Evolutionary conservation across 345 rosid species (phyloP).

Genomic region (Corymbia maculata): DNA sequence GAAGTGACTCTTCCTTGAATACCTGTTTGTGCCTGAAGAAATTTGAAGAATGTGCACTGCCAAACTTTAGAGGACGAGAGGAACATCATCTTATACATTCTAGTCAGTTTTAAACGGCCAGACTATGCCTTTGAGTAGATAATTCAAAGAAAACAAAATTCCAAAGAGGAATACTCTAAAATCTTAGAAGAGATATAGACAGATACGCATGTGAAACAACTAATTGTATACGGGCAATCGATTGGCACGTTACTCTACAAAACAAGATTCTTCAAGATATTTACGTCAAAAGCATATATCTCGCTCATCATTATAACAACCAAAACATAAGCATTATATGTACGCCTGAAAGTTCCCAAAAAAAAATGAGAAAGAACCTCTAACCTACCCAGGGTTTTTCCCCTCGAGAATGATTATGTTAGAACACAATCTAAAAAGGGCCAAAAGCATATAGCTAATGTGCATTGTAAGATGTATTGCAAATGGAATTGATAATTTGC

Average conservation of each 20-base stretch:
- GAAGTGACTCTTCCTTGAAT: background rate
- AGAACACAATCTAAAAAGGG: background rate
- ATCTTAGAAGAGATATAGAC: background rate
- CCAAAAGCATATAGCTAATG: background rate
- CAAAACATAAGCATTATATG: background rate
- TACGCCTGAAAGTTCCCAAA: background rate
- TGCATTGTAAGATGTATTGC: background rate
- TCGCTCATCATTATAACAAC: background rate
- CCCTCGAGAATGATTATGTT: background rate
- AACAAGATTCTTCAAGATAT: background rate
- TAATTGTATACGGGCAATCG: background rate
- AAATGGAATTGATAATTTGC: background rate
- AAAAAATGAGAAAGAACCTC: background rate
- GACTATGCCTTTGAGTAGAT: background rate
- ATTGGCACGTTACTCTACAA: background rate
- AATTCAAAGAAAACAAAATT: background rate
- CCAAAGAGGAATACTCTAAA: background rate
- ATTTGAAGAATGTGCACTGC: background rate
- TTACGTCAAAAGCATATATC: background rate
- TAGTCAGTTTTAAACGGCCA: background rate
- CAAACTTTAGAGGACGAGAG: background rate
- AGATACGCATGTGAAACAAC: background rate
- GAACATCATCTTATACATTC: background rate
- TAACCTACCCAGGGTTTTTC: background rate
- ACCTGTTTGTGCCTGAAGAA: background rate